Percentiles rank a stretch among this genome's conserved stretches.
phyloP scores from a whole-genome alignment of 2,329 filamentous ascomycete species.

The Sordariomycetes sp. region DNA sequence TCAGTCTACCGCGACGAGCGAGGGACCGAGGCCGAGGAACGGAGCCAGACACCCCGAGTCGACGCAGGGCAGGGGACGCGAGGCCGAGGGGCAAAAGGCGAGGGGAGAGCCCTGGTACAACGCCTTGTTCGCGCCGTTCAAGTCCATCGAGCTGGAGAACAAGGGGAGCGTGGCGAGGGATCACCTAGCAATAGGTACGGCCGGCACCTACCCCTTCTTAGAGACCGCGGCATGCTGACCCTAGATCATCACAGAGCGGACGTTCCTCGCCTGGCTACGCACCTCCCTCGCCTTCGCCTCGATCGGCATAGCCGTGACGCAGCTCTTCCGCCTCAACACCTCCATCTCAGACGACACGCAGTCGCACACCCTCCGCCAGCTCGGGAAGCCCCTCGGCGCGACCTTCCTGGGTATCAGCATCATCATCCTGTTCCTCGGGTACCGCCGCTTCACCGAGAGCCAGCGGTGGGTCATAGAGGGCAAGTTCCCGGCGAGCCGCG shows the following conservation, averaged over 20 bases:
- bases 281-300: conserved; percentile 73
- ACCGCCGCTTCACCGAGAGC: conserved; percentile 66
- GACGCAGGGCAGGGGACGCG: neutral
- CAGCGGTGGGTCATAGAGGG: conserved; percentile 73
- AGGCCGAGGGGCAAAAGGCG: neutral
- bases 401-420: conserved; percentile 70
- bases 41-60: neutral
- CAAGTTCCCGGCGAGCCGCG: conserved; percentile 70
- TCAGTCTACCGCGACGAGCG: conserved; percentile 4
- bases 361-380: conserved; percentile 37
- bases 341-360: conserved; percentile 30
- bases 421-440: conserved; percentile 63
- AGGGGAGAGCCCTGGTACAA: neutral
- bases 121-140: conserved; percentile 10
- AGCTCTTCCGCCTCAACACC: conserved; percentile 75
- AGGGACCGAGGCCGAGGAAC: neutral
- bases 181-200: conserved; percentile 65
- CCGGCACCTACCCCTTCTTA: neutral
- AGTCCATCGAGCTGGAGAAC: conserved; percentile 68
- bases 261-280: conserved; percentile 76
- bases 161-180: conserved; percentile 77
- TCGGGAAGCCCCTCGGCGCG: conserved; percentile 66
- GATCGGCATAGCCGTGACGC: conserved; percentile 75
- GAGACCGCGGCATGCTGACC: neutral
- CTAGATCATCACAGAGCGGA: conserved; percentile 48